Base-by-base conservation (phyloP, 306 rosid species). In the Vachellia pachyceras region DNA sequence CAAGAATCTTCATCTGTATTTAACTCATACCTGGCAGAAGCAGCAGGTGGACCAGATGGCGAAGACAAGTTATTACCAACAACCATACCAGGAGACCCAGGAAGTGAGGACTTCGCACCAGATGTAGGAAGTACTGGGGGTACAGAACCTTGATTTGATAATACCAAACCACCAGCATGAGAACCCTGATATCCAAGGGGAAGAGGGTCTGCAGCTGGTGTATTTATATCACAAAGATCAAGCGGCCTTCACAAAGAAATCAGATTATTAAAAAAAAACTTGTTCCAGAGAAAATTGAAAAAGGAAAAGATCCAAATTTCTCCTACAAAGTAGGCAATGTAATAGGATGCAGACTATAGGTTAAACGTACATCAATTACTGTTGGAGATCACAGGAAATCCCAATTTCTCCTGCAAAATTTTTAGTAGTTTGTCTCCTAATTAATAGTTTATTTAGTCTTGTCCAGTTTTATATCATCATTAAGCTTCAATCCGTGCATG, bases 151-250 rank as follows among this genome's bases (percentile, higher is more conserved):
- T 88, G 97, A 85, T 79, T 91, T 81, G 94, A 18, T 80, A 88
- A 73, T 60, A 90, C 77, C 79, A 91, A 76, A 69, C 91, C 89
- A 80, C 84, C 84, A 73, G 86, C 74, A 86, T 93, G 90, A 86
- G 93, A 73, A 80, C 87, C 86, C 76, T 91, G 97, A 80, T 89
- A 87, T 74, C 90, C 92, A 71, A 77, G 72, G 47, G 91, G 10
- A 41, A 76, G 85, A 71, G 63, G 83, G 65, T 91, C 97, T 18
- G 87, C 83, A 86, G 80, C 83, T 25, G 89, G 74, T 85, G 94
- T 72, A 39, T 82, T 86, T 57, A 86, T 71, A 77, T 93, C 97
- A 86, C 92, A 90, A 69, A 93, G 91, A 89, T 93, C 97, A 82
- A 86, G 93, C 25, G 97, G 97, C 93, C 97, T 93, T 85, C 89